These are phyloP conservation scores for Tetrahymena malaccensis DNA, from an alignment of 73 alveolate species.

Conservation along the genomic window DNA sequence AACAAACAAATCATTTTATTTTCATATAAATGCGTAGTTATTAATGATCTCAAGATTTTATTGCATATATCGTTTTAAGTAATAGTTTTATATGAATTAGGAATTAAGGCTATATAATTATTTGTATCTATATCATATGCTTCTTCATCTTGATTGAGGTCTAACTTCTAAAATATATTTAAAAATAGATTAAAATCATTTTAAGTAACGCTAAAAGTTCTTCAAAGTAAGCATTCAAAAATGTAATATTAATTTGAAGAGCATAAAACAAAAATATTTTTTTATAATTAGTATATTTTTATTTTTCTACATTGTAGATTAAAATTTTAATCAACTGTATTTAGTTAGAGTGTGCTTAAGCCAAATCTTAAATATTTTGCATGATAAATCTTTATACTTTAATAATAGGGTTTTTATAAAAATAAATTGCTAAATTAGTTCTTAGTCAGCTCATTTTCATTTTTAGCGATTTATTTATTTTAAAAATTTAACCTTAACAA, in stretches of 20 bases:
- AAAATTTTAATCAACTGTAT: too few species aligned
- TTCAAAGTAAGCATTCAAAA: neutral
- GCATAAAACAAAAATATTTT: neutral
- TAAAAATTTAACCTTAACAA: neutral
- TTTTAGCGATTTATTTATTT: too few species aligned
- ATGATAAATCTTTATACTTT: too few species aligned
- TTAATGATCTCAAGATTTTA: neutral
- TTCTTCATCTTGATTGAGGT: neutral
- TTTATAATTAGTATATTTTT: too few species aligned
- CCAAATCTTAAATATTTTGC: neutral
- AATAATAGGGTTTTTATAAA: too few species aligned
- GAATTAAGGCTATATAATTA: neutral
- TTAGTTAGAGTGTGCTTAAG: too few species aligned
- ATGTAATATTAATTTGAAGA: too few species aligned
- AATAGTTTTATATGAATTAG: neutral
- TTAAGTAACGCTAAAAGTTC: neutral
- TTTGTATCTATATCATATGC: neutral
- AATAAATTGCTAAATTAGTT: too few species aligned
- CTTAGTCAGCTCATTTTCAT: neutral
- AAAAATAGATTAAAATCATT: neutral
- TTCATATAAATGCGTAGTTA: neutral
- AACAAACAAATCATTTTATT: neutral
- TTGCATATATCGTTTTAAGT: neutral
- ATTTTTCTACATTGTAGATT: neutral
- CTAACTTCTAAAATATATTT: neutral